These are phyloP conservation scores for Septoria petroselini DNA, from an alignment of 2,329 filamentous ascomycete species.

Conservation along the genomic window DNA sequence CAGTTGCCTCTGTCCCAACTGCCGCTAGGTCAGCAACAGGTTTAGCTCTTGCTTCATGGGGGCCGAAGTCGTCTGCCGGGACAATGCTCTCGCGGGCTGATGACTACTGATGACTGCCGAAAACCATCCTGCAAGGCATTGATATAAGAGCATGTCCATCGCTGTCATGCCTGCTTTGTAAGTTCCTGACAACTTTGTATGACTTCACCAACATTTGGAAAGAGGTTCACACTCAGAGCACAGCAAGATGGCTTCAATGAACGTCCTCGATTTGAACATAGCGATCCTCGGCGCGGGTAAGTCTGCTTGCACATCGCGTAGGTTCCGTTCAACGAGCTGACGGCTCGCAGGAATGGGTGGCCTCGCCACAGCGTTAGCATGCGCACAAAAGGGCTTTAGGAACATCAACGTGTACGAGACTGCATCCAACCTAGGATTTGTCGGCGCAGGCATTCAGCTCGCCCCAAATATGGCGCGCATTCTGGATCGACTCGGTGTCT, in stretches of 20 bases:
- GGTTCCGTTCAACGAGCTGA: background rate
- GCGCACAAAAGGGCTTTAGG: conserved; percentile 73
- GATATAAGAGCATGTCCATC: conserved; percentile 1
- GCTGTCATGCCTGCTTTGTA: background rate
- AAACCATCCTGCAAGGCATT: background rate
- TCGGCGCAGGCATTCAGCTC: conserved; percentile 80
- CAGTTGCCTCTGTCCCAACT: conserved; percentile 12
- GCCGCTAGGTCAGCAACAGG: conserved; percentile 12
- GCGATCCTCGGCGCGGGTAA: conserved; percentile 38
- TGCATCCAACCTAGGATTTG: conserved; percentile 71
- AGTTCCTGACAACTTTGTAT: background rate
- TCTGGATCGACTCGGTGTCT: conserved; percentile 68
- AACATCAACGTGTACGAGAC: conserved; percentile 72
- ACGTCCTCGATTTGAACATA: conserved; percentile 37
- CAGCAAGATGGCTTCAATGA: conserved; percentile 32
- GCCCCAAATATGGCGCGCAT: conserved; percentile 79
- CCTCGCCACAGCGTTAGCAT: conserved; percentile 65
- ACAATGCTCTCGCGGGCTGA: conserved; percentile 8
- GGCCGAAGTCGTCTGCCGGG: conserved; percentile 18
- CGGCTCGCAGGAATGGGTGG: conserved; percentile 68
- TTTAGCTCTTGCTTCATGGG: conserved; percentile 13
- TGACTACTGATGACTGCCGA: conserved; percentile 17
- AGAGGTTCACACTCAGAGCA: background rate
- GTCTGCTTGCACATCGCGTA: background rate
- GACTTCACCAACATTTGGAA: background rate